Evolutionary conservation across 371 early-diverging fungal genomes (phyloP).

Genomic region (Haplosporangium sp.): DNA sequence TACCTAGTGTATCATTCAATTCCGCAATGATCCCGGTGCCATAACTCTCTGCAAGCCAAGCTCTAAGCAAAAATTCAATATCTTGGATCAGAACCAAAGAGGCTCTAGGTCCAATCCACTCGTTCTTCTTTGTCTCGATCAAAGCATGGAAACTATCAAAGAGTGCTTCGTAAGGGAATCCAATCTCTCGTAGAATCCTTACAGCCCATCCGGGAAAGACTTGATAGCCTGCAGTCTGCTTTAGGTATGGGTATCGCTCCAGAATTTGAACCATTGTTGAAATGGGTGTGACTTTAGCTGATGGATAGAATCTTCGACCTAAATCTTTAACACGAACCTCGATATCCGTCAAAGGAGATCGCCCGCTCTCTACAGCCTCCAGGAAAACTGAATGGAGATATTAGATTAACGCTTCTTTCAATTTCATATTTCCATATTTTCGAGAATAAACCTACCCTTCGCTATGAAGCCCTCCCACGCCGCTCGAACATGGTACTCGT

Average conservation of each 20-base stretch:
- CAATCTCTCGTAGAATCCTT: conserved; percentile 46
- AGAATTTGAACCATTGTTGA: conserved; percentile 46
- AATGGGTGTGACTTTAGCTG: conserved; percentile 60
- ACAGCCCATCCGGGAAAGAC: conserved; percentile 51
- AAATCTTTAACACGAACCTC: conserved; percentile 55
- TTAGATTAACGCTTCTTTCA: not conserved
- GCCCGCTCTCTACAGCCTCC: conserved; percentile 38
- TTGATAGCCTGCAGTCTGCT: conserved; percentile 27
- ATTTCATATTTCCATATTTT: no score
- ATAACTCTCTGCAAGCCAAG: conserved; percentile 45
- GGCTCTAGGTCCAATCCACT: conserved; percentile 50
- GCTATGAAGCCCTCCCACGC: conserved; percentile 68
- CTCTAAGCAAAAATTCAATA: conserved; percentile 50
- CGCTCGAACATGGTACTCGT: conserved; percentile 60
- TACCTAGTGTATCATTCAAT: conserved; percentile 40
- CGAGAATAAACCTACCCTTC: conserved; percentile 38
- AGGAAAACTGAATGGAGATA: conserved; percentile 17
- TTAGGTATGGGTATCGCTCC: conserved; percentile 49
- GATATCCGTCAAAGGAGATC: conserved; percentile 45
- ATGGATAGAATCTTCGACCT: conserved; percentile 61
- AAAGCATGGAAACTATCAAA: conserved; percentile 53
- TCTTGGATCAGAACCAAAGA: conserved; percentile 51
- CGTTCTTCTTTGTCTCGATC: conserved; percentile 51
- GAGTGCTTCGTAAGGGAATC: conserved; percentile 52
- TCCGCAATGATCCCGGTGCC: conserved; percentile 29